Evolutionary conservation across 192 early-diverging fungal genomes (phyloP).

Genomic region (Kappamyces sp.): DNA sequence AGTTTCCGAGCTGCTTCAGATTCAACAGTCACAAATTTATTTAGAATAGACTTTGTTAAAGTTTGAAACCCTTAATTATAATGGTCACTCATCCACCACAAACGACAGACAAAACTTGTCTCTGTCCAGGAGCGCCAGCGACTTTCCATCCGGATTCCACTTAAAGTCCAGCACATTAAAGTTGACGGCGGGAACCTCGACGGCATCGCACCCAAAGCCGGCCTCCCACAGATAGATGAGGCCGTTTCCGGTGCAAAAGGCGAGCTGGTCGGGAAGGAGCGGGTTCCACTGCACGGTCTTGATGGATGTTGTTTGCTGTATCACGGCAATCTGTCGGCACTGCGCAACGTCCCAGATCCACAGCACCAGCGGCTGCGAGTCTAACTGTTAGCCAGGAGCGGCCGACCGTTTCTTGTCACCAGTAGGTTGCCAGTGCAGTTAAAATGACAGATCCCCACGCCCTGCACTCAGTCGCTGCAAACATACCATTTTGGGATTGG

Average conservation of each 20-base stretch:
- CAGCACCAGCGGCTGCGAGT: constrained; percentile 65
- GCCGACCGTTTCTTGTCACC: constrained; percentile 61
- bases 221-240: constrained; percentile 60
- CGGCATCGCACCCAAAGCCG: constrained; percentile 32
- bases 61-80: not conserved
- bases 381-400: constrained; percentile 26
- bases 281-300: constrained; percentile 65
- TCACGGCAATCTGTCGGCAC: constrained; percentile 41
- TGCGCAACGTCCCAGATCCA: constrained; percentile 70
- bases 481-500: constrained; percentile 53
- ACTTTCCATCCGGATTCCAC: constrained; percentile 70
- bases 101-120: constrained; percentile 67
- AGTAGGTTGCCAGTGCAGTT: constrained; percentile 55
- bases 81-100: constrained; percentile 32
- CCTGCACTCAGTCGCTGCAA: constrained; percentile 13
- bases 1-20: too few species aligned
- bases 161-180: constrained; percentile 54
- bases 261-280: constrained; percentile 40
- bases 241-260: constrained; percentile 53
- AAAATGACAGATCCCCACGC: constrained; percentile 64
- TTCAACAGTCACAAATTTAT: too few species aligned
- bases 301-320: constrained; percentile 58
- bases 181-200: constrained; percentile 51
- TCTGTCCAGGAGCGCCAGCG: constrained; percentile 63
- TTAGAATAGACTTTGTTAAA: too few species aligned